A percentile compares a stretch with the other conserved stretches of the same genome.
These are phyloP conservation scores for Nyssa sinensis DNA, from an alignment of 148 eudicot species.

Conservation along the genomic window DNA sequence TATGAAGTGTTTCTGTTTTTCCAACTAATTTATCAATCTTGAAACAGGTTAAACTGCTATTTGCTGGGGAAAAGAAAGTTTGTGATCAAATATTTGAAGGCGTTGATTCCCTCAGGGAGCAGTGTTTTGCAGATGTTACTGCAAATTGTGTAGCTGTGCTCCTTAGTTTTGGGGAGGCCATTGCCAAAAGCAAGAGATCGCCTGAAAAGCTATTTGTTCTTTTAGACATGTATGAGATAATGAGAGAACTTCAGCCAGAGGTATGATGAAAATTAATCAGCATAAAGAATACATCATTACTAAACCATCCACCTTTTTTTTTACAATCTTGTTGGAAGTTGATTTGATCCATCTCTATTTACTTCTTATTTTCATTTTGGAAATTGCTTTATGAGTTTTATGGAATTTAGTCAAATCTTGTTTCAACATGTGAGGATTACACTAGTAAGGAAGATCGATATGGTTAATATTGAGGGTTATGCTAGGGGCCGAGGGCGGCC, in stretches of 20 bases:
- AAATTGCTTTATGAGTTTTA: not conserved
- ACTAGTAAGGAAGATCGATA: no score
- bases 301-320: no score
- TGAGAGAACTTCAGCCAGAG: conserved; percentile 93
- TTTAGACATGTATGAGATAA: conserved; percentile 93
- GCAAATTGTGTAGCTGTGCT: conserved; percentile 57
- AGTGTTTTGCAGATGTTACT: conserved; percentile 79
- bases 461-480: no score
- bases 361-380: not conserved
- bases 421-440: no score
- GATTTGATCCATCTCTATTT: not conserved
- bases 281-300: no score
- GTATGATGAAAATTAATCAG: conserved; percentile 29
- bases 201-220: conserved; percentile 96
- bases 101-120: conserved; percentile 53
- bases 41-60: conserved; percentile 75
- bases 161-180: conserved; percentile 95
- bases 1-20: not conserved
- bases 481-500: not conserved
- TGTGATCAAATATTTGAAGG: conserved; percentile 75
- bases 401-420: not conserved
- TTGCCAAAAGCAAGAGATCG: conserved; percentile 89
- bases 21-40: not conserved
- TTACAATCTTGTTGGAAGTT: not conserved
- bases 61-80: conserved; percentile 72